A percentile compares a stretch with the other conserved stretches of the same genome.
phyloP scores from a whole-genome alignment of 1,139 yeast species.

The Lodderomyces jiufengensis region DNA sequence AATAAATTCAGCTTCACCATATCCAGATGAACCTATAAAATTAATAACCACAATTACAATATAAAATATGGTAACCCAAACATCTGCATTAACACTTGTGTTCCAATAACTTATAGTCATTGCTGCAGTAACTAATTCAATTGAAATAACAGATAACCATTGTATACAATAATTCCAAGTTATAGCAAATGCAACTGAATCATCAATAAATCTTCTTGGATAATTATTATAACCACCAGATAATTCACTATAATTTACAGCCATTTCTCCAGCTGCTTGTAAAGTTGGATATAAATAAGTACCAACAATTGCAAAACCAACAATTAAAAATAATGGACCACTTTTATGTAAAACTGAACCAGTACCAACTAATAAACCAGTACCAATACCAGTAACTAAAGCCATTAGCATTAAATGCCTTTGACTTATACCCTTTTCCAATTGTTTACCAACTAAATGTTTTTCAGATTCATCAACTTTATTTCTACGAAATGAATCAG shows the following conservation, averaged over 20 bases:
- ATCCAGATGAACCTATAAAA: conserved; percentile 40
- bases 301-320: conserved; percentile 39
- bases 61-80: conserved; percentile 38
- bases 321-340: conserved; percentile 34
- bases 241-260: conserved; percentile 36
- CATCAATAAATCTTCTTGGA: conserved; percentile 37
- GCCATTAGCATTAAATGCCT: conserved; percentile 39
- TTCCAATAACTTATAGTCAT: conserved; percentile 37
- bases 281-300: conserved; percentile 38
- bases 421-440: conserved; percentile 30
- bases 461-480: conserved; percentile 15
- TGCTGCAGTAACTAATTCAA: conserved; percentile 41
- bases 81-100: conserved; percentile 31
- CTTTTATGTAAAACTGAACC: conserved; percentile 30
- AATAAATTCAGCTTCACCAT: conserved; percentile 43
- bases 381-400: conserved; percentile 39
- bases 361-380: conserved; percentile 40
- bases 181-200: conserved; percentile 36
- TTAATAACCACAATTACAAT: conserved; percentile 32
- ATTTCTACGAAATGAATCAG: conserved; percentile 30
- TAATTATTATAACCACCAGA: conserved; percentile 42
- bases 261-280: conserved; percentile 43
- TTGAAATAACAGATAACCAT: conserved; percentile 40
- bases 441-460: conserved; percentile 26
- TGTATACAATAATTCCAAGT: conserved; percentile 44